Percentiles rank a stretch among this genome's conserved stretches.
phyloP scores from a whole-genome alignment of 305 asterid species.

The Plantago coronopus region DNA sequence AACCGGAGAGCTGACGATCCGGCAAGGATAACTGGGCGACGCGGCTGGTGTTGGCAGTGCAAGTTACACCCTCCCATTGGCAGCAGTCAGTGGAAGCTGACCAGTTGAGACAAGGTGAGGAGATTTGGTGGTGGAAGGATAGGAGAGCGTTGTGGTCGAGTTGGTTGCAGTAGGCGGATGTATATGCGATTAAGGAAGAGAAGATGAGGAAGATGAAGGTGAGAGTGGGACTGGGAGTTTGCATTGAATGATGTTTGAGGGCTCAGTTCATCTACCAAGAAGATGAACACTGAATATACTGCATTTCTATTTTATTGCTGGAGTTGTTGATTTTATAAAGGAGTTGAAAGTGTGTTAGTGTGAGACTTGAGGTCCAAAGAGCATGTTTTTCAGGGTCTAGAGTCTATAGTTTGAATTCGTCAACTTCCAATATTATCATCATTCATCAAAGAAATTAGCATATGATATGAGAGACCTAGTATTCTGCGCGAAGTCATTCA shows the following conservation, averaged over 20 bases:
- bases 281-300: too few relatives aligned
- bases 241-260: slow-evolving; percentile 6
- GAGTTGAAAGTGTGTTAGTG: too few relatives aligned
- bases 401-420: too few relatives aligned
- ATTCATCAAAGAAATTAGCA: too few relatives aligned
- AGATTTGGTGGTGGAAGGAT: slow-evolving; percentile 24
- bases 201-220: slow-evolving; percentile 4
- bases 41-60: slow-evolving; percentile 19
- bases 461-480: too few relatives aligned
- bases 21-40: slow-evolving; percentile 34
- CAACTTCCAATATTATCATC: too few relatives aligned
- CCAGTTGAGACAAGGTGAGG: slow-evolving; percentile 33
- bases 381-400: too few relatives aligned
- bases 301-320: too few relatives aligned
- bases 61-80: slow-evolving; percentile 49
- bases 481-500: too few relatives aligned
- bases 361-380: too few relatives aligned
- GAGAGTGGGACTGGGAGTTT: slow-evolving; percentile 15
- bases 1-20: slow-evolving; percentile 20
- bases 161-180: slow-evolving; percentile 32
- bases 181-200: slow-evolving; percentile 6
- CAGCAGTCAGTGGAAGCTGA: slow-evolving; percentile 38
- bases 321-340: too few relatives aligned
- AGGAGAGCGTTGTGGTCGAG: slow-evolving; percentile 36
- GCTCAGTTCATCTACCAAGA: slow-evolving; percentile 1